phyloP scores from a whole-genome alignment of 2,329 filamentous ascomycete genomes.

The Pseudogymnoascus sp. region DNA sequence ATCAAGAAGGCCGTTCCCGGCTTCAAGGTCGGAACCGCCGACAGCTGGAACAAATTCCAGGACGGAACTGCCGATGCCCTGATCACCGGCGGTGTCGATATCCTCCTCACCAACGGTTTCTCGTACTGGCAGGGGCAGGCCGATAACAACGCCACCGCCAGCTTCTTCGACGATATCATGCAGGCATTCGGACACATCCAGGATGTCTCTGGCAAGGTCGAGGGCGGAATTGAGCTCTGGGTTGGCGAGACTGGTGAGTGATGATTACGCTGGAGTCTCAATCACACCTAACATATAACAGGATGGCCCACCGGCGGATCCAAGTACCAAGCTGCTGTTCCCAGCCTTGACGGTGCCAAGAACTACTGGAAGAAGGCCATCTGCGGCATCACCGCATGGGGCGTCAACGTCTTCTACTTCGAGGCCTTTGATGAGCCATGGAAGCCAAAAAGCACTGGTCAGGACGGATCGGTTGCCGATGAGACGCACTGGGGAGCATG shows the following conservation, averaged over 20 bases:
- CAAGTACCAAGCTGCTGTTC: conserved; percentile 52
- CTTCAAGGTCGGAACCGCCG: conserved; percentile 57
- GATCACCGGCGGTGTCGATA: conserved; percentile 47
- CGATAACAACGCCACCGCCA: conserved; percentile 46
- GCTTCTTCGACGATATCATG: conserved; percentile 59
- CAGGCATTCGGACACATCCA: conserved; percentile 57
- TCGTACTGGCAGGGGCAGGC: conserved; percentile 62
- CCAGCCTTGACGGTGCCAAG: conserved; percentile 49
- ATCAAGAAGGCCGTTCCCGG: conserved; percentile 47
- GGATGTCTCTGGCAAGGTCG: conserved; percentile 42
- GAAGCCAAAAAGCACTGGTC: conserved; percentile 57
- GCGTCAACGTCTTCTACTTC: conserved; percentile 63
- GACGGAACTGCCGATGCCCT: conserved; percentile 60
- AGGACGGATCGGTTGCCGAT: conserved; percentile 51
- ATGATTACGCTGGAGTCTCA: not conserved
- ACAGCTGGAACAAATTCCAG: conserved; percentile 64
- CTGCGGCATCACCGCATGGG: conserved; percentile 57
- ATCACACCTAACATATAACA: conserved; percentile 6
- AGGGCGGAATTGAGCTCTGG: conserved; percentile 53
- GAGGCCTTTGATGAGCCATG: conserved; percentile 67
- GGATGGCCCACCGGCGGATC: conserved; percentile 57
- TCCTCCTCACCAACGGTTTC: conserved; percentile 59
- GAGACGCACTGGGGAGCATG: conserved; percentile 66
- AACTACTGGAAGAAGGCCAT: conserved; percentile 54
- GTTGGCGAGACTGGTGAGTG: conserved; percentile 53